phyloP scores from a whole-genome alignment of 345 rosid genomes.

The thale cress (Arabidopsis thaliana) region TAIR10.1 NC_003075.7:9522001-9522500 shows the following conservation, averaged over 20 bases:
- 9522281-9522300: background rate
- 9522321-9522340: background rate
- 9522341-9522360: constrained; percentile 5
- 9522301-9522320: constrained; percentile 15
- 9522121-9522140: background rate
- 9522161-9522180: too few relatives aligned
- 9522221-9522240: background rate
- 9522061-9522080: constrained; percentile 3
- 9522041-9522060: background rate
- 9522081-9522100: constrained; percentile 24
- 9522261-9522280: background rate
- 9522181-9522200: background rate
- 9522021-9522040: constrained; percentile 31
- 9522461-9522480: too few relatives aligned
- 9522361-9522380: background rate
- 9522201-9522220: background rate
- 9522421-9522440: background rate
- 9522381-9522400: background rate
- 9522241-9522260: constrained; percentile 23
- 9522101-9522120: background rate
- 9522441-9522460: background rate
- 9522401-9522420: too few relatives aligned
- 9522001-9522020: constrained; percentile 24
- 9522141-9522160: background rate
- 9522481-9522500: too few relatives aligned